phyloP scores from a whole-genome alignment of 495 filamentous ascomycete genomes.

The Thermochaetoides thermophila region DNA sequence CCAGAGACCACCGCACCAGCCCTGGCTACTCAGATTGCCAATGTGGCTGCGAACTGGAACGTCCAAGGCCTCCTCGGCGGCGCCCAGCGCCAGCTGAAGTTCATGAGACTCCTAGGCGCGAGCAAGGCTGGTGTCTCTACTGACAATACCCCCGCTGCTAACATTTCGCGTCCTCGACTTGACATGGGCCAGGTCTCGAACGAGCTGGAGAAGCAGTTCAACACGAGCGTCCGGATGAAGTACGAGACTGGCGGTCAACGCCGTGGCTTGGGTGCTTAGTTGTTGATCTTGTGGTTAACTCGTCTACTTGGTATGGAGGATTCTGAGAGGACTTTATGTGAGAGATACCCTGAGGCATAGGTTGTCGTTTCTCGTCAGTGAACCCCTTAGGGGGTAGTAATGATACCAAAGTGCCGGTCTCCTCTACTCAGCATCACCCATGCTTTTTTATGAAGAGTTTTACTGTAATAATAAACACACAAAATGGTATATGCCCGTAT shows the following conservation, averaged over 20 bases:
- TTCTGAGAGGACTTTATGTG: too few species aligned
- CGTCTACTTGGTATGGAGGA: background rate
- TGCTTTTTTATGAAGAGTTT: background rate
- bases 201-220: conserved; percentile 45
- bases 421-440: background rate
- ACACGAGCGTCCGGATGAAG: conserved; percentile 43
- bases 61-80: conserved; percentile 36
- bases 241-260: conserved; percentile 35
- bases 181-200: conserved; percentile 30
- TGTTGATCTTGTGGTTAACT: background rate
- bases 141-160: conserved; percentile 6
- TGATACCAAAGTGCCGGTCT: background rate
- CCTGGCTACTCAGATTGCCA: conserved; percentile 2
- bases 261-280: conserved; percentile 39
- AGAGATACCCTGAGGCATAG: too few species aligned
- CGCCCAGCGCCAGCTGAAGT: conserved; percentile 37
- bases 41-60: conserved; percentile 33
- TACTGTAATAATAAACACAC: too few species aligned
- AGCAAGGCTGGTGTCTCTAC: conserved; percentile 20
- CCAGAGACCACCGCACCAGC: background rate
- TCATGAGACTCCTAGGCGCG: conserved; percentile 40
- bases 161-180: conserved; percentile 8
- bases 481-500: conserved; percentile 4
- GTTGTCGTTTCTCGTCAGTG: too few species aligned
- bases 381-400: too few species aligned